These are phyloP conservation scores for Coprinellus micaceus DNA, from an alignment of 768 basidiomycete species.

Conservation along the genomic window DNA sequence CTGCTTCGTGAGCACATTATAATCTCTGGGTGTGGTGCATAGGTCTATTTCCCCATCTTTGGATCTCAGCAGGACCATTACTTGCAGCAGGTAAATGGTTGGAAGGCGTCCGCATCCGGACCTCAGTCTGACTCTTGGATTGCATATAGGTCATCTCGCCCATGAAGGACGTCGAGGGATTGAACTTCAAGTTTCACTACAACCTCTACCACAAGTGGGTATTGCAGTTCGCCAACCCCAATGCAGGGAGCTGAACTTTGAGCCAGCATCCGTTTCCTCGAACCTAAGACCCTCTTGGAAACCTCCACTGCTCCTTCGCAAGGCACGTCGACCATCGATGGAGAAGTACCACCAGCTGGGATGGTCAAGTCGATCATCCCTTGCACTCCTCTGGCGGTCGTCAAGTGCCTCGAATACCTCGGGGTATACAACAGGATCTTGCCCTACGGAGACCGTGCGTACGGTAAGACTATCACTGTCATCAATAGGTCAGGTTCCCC, in stretches of 20 bases:
- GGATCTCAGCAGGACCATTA: constrained; percentile 94
- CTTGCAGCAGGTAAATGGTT: constrained; percentile 75
- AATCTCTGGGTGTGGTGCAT: no score
- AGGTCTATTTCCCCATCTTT: constrained; percentile 97
- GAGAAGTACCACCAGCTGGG: constrained; percentile 72
- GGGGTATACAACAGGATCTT: constrained; percentile 93
- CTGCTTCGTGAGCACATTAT: no score
- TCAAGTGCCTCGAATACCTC: constrained; percentile 87
- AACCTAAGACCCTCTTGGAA: constrained; percentile 63
- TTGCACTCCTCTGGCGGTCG: constrained; percentile 94
- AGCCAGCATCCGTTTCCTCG: constrained; percentile 87
- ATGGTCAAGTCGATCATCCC: constrained; percentile 96
- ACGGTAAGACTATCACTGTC: constrained; percentile 88
- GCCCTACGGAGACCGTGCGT: constrained; percentile 91
- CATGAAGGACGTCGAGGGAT: constrained; percentile 94
- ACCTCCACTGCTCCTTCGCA: constrained; percentile 36
- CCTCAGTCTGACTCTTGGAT: no score
- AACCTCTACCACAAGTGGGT: constrained; percentile 92
- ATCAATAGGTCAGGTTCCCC: constrained; percentile 70
- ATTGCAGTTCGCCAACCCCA: not conserved
- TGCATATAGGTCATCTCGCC: constrained; percentile 80
- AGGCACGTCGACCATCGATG: constrained; percentile 23
- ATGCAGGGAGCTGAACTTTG: not conserved
- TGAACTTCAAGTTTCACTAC: constrained; percentile 93
- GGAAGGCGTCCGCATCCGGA: no score